A percentile compares a stretch with the other conserved stretches of the same genome.
Conservation (phyloP, 352 stramenopile genomes). For the Globisporangium sylvaticum region DNA sequence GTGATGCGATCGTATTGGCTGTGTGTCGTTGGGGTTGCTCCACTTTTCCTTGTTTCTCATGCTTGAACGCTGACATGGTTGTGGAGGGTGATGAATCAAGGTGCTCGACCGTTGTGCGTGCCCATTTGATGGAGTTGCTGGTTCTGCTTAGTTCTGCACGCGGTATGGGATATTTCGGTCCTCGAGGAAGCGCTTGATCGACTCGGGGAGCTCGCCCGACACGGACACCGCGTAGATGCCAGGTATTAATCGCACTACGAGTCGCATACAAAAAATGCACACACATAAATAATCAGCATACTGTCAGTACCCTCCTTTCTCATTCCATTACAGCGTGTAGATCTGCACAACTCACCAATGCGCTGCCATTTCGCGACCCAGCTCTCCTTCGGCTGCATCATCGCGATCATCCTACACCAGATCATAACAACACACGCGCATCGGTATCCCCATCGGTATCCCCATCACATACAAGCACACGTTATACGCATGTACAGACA, state of each 20-base stretch:
- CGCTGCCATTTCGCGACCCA: slow-evolving; percentile 89
- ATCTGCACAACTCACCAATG: slow-evolving; percentile 45
- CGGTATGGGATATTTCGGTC: slow-evolving; percentile 86
- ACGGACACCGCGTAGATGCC: slow-evolving; percentile 88
- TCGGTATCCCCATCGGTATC: background rate
- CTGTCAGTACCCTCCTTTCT: background rate
- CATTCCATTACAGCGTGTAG: background rate
- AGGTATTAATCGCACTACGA: slow-evolving; percentile 67
- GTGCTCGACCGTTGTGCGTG: background rate
- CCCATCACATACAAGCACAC: background rate
- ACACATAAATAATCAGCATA: background rate
- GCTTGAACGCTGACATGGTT: background rate
- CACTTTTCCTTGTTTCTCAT: background rate
- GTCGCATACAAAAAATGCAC: background rate
- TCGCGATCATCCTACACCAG: slow-evolving; percentile 71
- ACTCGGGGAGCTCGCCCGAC: slow-evolving; percentile 80
- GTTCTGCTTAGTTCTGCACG: slow-evolving; percentile 44
- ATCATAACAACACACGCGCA: background rate
- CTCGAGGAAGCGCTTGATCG: slow-evolving; percentile 86
- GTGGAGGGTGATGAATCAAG: background rate
- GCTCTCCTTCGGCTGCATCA: slow-evolving; percentile 88
- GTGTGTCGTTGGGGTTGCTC: background rate
- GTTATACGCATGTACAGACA: background rate
- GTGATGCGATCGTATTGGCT: background rate
- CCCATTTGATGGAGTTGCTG: background rate